These are phyloP conservation scores for Endocalyx cinctus DNA, from an alignment of 2,329 filamentous ascomycete species.

Conservation along the genomic window DNA sequence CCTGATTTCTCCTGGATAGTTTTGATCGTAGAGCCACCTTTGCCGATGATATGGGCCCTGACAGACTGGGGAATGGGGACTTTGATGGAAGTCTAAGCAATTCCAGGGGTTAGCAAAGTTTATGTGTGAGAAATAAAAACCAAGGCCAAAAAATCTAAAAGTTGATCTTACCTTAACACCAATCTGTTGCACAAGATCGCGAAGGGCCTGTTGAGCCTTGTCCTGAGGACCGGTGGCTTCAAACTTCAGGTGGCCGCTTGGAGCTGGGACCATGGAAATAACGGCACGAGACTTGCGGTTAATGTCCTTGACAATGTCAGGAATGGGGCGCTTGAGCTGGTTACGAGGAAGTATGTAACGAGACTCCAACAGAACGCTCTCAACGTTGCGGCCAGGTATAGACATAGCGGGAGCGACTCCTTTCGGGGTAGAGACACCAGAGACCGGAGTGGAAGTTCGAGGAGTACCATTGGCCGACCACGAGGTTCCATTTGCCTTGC, in stretches of 20 bases:
- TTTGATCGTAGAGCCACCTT: constrained; percentile 84
- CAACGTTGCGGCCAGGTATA: constrained; percentile 78
- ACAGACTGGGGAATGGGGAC: constrained; percentile 80
- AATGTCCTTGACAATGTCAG: constrained; percentile 84
- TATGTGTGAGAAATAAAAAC: too few relatives aligned
- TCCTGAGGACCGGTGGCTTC: constrained; percentile 81
- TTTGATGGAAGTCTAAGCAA: constrained; percentile 50
- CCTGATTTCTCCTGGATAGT: constrained; percentile 84
- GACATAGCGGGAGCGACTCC: constrained; percentile 54
- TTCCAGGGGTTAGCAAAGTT: too few relatives aligned
- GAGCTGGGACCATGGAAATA: constrained; percentile 70
- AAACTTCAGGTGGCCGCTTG: constrained; percentile 71
- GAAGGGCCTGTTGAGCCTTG: constrained; percentile 80
- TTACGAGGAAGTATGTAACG: constrained; percentile 70
- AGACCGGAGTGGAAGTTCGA: constrained; percentile 58
- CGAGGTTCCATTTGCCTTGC: constrained; percentile 49
- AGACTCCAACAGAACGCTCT: constrained; percentile 69
- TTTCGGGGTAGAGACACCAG: constrained; percentile 49
- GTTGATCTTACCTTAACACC: constrained; percentile 71
- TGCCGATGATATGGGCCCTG: constrained; percentile 87
- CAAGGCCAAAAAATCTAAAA: too few relatives aligned
- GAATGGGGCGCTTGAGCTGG: constrained; percentile 78
- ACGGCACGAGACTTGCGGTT: constrained; percentile 87
- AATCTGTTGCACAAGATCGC: constrained; percentile 83
- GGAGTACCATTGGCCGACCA: constrained; percentile 51